Evolutionary conservation across 192 early-diverging fungal species (phyloP).

Genomic region (Umbelopsis vinacea): DNA sequence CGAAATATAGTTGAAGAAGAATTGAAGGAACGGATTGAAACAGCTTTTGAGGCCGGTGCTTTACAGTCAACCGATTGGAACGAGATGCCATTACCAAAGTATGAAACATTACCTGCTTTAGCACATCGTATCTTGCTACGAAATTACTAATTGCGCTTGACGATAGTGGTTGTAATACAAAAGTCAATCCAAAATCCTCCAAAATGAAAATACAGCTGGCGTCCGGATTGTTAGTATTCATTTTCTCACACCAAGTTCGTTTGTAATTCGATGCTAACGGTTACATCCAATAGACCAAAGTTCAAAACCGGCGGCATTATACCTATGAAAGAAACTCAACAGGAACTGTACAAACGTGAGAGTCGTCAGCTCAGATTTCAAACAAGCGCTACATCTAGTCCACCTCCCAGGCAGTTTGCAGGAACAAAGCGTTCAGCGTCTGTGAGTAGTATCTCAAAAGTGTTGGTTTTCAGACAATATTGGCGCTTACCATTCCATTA

Average conservation of each 20-base stretch:
- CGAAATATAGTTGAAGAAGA: conserved; percentile 51
- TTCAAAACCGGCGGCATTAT: conserved; percentile 1
- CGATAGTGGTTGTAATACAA: conserved; percentile 16
- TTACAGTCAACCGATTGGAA: conserved; percentile 73
- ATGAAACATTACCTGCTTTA: conserved; percentile 11
- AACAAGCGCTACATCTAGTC: conserved; percentile 15
- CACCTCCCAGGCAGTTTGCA: conserved; percentile 19
- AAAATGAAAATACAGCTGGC: background rate
- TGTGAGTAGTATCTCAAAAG: background rate
- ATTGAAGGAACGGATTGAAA: conserved; percentile 56
- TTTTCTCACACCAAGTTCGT: background rate
- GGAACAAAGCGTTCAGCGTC: background rate
- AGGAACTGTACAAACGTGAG: conserved; percentile 41
- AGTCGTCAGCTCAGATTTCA: conserved; percentile 22
- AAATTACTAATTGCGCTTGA: background rate
- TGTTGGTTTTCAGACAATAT: too few species aligned
- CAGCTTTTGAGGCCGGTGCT: conserved; percentile 42
- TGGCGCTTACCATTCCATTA: conserved; percentile 45
- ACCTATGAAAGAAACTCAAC: conserved; percentile 33
- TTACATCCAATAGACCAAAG: background rate
- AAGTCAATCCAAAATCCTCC: background rate
- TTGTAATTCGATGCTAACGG: background rate
- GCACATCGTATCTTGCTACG: background rate
- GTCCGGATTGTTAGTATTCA: background rate
- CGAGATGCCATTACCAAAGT: conserved; percentile 70